Evolutionary conservation across 352 stramenopile genomes (phyloP), one percentile per base, ranked within the genome.

Genomic region (Phytophthora agathidicida): DNA sequence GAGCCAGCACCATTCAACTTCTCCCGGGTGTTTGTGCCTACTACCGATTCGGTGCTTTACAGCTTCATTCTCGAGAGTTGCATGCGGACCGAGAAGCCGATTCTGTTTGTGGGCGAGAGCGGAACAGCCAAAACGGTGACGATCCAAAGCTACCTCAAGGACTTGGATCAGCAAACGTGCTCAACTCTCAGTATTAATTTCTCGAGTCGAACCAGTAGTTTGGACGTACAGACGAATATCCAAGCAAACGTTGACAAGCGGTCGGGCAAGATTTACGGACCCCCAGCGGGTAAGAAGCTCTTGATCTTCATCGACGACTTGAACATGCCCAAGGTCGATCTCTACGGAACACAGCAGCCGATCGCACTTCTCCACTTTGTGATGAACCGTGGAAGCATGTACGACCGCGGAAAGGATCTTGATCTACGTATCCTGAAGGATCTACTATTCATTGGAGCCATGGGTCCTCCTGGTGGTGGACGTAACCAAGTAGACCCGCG

Each of bases 281-380:
- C 95, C 19, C 88, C 93, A 0, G 80, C 87, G 0, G 95, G 95
- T 3, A 98, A 98, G 68, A 97, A 98, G 41, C 77, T 98, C 8
- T 71, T 98, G 37, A 77, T 98, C 19, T 98, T 98, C 52, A 91
- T 98, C 35, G 96, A 98, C 58, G 96, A 98, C 68, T 74, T 98
- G 54, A 98, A 98, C 67, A 98, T 98, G 95, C 96, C 96, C 28
- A 98, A 97, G 59, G 92, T 98, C 3, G 96, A 98, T 65, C 60
- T 93, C 9, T 98, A 98, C 65, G 96, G 96, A 41, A 98, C 96
- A 2, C 96, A 98, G 67, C 93, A 98, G 56, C 96, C 96, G 0
- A 98, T 98, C 50, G 93, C 95, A 3, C 68, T 98, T 11, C 72
- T 98, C 16, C 89, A 98, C 44, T 98, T 98, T 57, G 75, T 98